Percentiles rank a stretch among this genome's conserved stretches.
Evolutionary conservation across 164 flowering plant genomes (phyloP).

Genomic region (grape (Vitis vinifera)): ASM3070453v1 NC_081812.1:18150001-18150500

Average conservation of each 20-base stretch:
- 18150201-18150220: slow-evolving; percentile 96
- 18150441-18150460: too few species aligned
- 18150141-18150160: slow-evolving; percentile 96
- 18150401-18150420: not conserved
- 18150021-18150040: not conserved
- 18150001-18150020: not conserved
- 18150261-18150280: slow-evolving; percentile 83
- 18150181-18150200: slow-evolving; percentile 72
- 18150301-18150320: slow-evolving; percentile 69
- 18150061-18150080: not conserved
- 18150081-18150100: not conserved
- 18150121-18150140: not conserved
- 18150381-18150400: not conserved
- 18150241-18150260: slow-evolving; percentile 99
- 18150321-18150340: slow-evolving; percentile 96
- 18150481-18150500: too few species aligned
- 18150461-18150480: too few species aligned
- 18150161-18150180: slow-evolving; percentile 94
- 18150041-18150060: not conserved
- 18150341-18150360: slow-evolving; percentile 60
- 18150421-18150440: not conserved
- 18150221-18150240: slow-evolving; percentile 99
- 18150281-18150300: slow-evolving; percentile 94
- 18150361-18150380: not conserved
- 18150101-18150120: not conserved